A percentile compares a stretch with the other conserved stretches of the same genome.
phyloP scores from a whole-genome alignment of 2,329 filamentous ascomycete species.

The Colletotrichum endophyticum region DNA sequence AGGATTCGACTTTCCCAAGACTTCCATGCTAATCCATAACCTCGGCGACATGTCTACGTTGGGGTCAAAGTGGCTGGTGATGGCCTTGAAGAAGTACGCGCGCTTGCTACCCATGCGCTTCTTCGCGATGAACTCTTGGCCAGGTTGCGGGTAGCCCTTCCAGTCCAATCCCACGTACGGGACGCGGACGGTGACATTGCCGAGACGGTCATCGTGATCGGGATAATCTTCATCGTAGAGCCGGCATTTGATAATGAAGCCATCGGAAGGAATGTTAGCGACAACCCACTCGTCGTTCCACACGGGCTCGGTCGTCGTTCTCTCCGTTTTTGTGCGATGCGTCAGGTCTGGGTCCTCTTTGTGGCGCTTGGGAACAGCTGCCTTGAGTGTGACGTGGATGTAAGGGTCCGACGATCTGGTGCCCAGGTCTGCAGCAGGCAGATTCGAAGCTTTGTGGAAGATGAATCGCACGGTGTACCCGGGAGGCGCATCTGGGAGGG shows the following conservation, averaged over 20 bases:
- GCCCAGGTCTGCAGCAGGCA: conserved; percentile 82
- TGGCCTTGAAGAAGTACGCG: conserved; percentile 76
- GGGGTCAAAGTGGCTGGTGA: conserved; percentile 66
- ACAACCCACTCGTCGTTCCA: conserved; percentile 92
- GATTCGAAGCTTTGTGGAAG: conserved; percentile 80
- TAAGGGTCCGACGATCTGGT: conserved; percentile 85
- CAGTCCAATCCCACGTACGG: conserved; percentile 66
- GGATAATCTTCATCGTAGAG: conserved; percentile 90
- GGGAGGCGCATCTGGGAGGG: conserved; percentile 73
- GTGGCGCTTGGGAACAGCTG: conserved; percentile 74
- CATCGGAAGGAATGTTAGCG: conserved; percentile 80
- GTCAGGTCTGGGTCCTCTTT: conserved; percentile 82
- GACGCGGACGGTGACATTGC: conserved; percentile 79
- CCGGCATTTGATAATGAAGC: conserved; percentile 84
- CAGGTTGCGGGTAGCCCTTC: conserved; percentile 67
- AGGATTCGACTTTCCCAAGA: conserved; percentile 77
- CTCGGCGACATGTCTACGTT: conserved; percentile 71
- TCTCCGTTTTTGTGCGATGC: conserved; percentile 78
- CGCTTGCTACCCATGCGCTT: conserved; percentile 88
- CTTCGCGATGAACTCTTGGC: conserved; percentile 71
- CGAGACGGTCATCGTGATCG: conserved; percentile 86
- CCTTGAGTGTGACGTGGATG: conserved; percentile 76
- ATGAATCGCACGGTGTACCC: conserved; percentile 88
- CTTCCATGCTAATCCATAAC: conserved; percentile 75
- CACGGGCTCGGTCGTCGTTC: conserved; percentile 72